Evolutionary conservation across 306 rosid genomes (phyloP).

Genomic region (Prunus campanulata): DNA sequence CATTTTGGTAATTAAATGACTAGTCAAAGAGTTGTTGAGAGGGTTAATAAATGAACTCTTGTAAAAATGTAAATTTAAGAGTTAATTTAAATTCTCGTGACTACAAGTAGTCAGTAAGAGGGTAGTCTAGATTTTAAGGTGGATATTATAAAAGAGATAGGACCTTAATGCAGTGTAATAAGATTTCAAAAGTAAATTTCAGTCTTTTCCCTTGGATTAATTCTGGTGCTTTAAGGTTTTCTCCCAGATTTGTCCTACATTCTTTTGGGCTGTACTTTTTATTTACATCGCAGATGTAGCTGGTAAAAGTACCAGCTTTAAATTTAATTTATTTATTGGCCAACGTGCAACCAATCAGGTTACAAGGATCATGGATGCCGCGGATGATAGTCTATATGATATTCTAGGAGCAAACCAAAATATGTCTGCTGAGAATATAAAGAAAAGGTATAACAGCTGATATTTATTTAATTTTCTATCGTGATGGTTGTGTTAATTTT

Average conservation of each 20-base stretch:
- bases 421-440: conserved; percentile 67
- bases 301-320: background rate
- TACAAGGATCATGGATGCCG: conserved; percentile 80
- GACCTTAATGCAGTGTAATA: background rate
- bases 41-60: background rate
- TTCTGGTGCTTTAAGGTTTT: background rate
- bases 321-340: background rate
- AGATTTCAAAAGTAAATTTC: background rate
- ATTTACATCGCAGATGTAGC: background rate
- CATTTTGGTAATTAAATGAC: background rate
- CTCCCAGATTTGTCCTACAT: background rate
- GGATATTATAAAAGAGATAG: background rate
- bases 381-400: conserved; percentile 69
- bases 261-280: background rate
- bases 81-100: background rate
- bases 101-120: background rate
- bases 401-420: conserved; percentile 76
- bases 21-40: background rate
- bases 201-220: background rate
- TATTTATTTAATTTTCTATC: background rate
- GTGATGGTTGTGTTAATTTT: background rate
- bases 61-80: background rate
- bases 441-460: conserved; percentile 55
- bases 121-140: background rate
- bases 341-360: conserved; percentile 47